phyloP scores from a whole-genome alignment of 768 basidiomycete species.

The Epithele typhae region DNA sequence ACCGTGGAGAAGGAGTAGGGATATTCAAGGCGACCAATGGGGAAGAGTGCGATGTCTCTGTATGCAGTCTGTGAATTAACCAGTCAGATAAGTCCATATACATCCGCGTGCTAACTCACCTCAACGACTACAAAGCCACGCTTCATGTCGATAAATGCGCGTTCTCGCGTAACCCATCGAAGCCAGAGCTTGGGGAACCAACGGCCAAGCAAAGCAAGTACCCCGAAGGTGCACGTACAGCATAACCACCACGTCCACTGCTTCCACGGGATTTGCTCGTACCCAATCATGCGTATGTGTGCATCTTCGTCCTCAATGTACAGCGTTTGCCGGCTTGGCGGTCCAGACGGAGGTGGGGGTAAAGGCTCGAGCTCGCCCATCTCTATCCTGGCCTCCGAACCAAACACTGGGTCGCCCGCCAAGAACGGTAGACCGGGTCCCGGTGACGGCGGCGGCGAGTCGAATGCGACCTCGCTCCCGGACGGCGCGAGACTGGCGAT shows the following conservation, averaged over 20 bases:
- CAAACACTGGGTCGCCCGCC: constrained; percentile 73
- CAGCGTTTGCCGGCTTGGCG: constrained; percentile 82
- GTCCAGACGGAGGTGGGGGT: constrained; percentile 73
- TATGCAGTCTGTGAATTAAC: constrained; percentile 62
- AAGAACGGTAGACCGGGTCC: constrained; percentile 61
- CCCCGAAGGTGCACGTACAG: constrained; percentile 66
- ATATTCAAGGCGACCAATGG: constrained; percentile 63
- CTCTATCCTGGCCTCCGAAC: constrained; percentile 78
- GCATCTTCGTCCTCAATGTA: constrained; percentile 88
- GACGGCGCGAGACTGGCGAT: constrained; percentile 38
- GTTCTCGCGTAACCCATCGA: constrained; percentile 78
- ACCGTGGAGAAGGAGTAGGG: constrained; percentile 78
- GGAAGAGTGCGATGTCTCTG: constrained; percentile 76
- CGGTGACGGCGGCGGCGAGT: constrained; percentile 67
- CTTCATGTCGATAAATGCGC: constrained; percentile 67
- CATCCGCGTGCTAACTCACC: constrained; percentile 42
- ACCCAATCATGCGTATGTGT: constrained; percentile 83
- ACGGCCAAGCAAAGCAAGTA: constrained; percentile 76
- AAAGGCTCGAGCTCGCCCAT: constrained; percentile 65
- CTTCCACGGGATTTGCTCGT: constrained; percentile 62
- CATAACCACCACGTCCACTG: constrained; percentile 65
- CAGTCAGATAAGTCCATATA: constrained; percentile 6
- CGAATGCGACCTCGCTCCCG: constrained; percentile 63
- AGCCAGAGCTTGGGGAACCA: constrained; percentile 96
- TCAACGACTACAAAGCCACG: constrained; percentile 85